Evolutionary conservation across 2,329 filamentous ascomycete genomes (phyloP), one percentile per base, ranked within the genome.

Genomic region (Arthrobotrys megalospora): DNA sequence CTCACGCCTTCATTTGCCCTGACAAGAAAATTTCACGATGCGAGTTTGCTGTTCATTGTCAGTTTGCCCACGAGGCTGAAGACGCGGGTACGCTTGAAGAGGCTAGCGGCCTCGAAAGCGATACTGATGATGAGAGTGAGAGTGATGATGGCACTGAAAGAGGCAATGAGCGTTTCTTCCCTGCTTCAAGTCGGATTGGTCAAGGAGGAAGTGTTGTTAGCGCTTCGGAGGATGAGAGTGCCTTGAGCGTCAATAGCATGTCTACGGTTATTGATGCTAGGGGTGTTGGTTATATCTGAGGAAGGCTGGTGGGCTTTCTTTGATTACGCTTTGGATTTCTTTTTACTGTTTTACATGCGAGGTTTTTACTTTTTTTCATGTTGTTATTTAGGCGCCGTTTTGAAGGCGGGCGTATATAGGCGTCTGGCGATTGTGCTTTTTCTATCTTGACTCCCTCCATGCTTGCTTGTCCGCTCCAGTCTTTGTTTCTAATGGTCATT

Each of bases 11-110:
- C 32, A 38, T 38, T 6, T 77, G 73, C 16, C 73, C 65, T 0
- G 52, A 77, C 43, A 36, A 50, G 1, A 77, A 71, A 21, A 3
- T 50, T 6, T 70, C 66, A 1, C 7, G n/a, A 5, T 77, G 73
- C 11, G 19, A 64, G 32, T 66, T 60, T 32, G 48, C 60, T 12
- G 21, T 28, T 10, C 48, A 50, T 28, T 77, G 73, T 11, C 65
- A 70, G 16, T 77, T 60, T 41, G 41, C 53, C 4, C 73, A 77
- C 21, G 19, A 34, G 3, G 14, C 36, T 3, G 73, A 77, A 11
- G 50, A 62, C 16, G 10, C 50, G 0, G 11, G 38, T 2, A 60
- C 62, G 2, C 62, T 58, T 3, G 52, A 28, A n/a, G 36, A 16
- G 7, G 14, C 19, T 7, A 60, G 38, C 24, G 28, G 45, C 6